Conservation (phyloP, 1,139 yeast genomes). For the Scheffersomyces titani region DNA sequence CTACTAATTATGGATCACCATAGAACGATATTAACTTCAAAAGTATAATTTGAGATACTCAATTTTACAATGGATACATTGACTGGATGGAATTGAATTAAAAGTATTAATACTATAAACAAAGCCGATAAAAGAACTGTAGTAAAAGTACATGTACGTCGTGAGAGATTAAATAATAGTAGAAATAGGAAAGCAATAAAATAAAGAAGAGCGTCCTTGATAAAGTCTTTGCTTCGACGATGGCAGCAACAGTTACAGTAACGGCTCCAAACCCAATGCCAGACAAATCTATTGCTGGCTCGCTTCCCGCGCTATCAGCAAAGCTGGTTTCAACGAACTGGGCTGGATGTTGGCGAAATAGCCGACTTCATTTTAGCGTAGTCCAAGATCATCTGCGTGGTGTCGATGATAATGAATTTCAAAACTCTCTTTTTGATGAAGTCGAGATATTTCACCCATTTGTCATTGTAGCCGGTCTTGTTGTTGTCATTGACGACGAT, state of each 20-base stretch:
- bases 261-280: not conserved
- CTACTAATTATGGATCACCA: too few relatives aligned
- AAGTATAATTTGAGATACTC: too few relatives aligned
- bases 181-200: not conserved
- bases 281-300: not conserved
- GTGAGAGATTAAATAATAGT: not conserved
- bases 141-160: not conserved
- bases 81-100: not conserved
- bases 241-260: not conserved
- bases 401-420: conserved; percentile 41
- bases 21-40: too few relatives aligned
- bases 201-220: not conserved
- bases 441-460: conserved; percentile 32
- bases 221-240: not conserved
- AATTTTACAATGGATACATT: not conserved
- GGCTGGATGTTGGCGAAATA: not conserved
- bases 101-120: not conserved
- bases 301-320: not conserved
- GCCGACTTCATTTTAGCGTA: conserved; percentile 32
- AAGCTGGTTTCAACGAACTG: not conserved
- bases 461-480: conserved; percentile 11
- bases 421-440: conserved; percentile 39
- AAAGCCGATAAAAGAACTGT: not conserved
- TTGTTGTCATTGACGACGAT: conserved; percentile 18
- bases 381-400: conserved; percentile 37